These are phyloP conservation scores for Loxodes magnus DNA, from an alignment of 73 alveolate species.

Conservation along the genomic window DNA sequence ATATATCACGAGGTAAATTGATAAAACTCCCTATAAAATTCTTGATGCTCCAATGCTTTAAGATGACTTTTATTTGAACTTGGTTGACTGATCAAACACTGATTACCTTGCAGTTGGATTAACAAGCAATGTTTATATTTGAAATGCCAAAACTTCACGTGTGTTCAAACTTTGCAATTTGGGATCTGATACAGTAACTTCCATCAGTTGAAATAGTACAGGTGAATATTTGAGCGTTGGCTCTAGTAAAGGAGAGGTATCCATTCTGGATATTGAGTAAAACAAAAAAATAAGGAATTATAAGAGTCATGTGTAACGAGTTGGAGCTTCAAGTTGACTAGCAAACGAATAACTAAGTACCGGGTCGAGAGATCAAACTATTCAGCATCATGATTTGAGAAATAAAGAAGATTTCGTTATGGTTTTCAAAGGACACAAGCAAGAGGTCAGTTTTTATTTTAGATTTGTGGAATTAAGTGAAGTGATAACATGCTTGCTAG, in stretches of 20 bases:
- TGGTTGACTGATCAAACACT: conserved; percentile 78
- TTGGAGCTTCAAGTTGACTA: conserved; percentile 86
- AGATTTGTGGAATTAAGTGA: conserved; percentile 94
- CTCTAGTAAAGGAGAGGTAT: conserved; percentile 55
- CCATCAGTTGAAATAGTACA: conserved; percentile 30
- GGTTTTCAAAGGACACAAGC: conserved; percentile 31
- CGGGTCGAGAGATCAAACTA: conserved; percentile 87
- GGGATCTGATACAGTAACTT: conserved; percentile 45
- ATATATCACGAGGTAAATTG: conserved; percentile 60
- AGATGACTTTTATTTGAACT: conserved; percentile 88
- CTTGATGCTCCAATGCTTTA: conserved; percentile 86
- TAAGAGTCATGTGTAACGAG: conserved; percentile 60
- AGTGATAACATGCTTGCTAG: conserved; percentile 84
- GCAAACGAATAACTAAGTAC: conserved; percentile 52
- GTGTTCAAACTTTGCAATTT: conserved; percentile 49
- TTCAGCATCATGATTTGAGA: conserved; percentile 80
- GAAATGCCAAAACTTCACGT: conserved; percentile 53
- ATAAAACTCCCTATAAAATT: conserved; percentile 76
- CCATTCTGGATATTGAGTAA: conserved; percentile 63
- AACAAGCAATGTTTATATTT: conserved; percentile 54
- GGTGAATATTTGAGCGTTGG: conserved; percentile 70
- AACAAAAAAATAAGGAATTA: conserved; percentile 29
- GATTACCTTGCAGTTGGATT: conserved; percentile 79
- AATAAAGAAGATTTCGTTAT: conserved; percentile 30
- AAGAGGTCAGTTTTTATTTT: conserved; percentile 39